A percentile compares a stretch with the other conserved stretches of the same genome.
These are phyloP conservation scores for Nidula microcarpa DNA, from an alignment of 768 basidiomycete genomes.

Conservation along the genomic window DNA sequence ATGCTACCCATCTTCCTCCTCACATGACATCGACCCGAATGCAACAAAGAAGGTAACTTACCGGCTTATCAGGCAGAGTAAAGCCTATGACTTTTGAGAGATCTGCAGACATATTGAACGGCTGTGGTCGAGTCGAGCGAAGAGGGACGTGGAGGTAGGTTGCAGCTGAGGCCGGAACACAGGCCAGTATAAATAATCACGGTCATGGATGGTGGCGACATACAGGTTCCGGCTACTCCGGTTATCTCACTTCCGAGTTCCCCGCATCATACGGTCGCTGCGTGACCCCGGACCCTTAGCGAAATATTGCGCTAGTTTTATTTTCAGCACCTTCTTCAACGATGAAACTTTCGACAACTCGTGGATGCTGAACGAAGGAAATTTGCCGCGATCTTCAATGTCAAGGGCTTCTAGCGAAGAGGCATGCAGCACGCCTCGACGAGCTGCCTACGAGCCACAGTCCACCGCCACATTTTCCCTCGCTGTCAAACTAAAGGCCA, in stretches of 20 bases:
- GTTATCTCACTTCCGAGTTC: not conserved
- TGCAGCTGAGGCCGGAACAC: not conserved
- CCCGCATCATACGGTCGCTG: not conserved
- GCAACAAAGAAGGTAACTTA: conserved; percentile 22
- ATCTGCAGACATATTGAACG: conserved; percentile 31
- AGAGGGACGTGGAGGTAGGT: not conserved
- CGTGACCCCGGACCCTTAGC: not conserved
- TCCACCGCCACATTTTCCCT: too few species aligned
- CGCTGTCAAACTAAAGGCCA: too few species aligned
- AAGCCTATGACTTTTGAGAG: conserved; percentile 67
- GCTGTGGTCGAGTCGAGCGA: not conserved
- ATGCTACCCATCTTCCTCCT: not conserved
- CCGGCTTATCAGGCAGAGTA: conserved; percentile 47
- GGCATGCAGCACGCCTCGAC: too few species aligned
- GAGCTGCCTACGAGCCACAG: too few species aligned
- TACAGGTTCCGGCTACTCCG: not conserved
- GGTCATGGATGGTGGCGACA: not conserved
- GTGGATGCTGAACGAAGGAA: too few species aligned
- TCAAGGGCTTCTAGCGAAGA: too few species aligned
- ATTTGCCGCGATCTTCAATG: too few species aligned
- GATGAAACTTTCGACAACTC: too few species aligned
- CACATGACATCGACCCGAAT: not conserved
- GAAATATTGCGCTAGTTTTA: not conserved
- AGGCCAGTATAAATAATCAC: not conserved
- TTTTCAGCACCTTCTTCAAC: not conserved